Evolutionary conservation across 805 yeast species (phyloP), one percentile per base, ranked within the genome.

Genomic region (Kazachstania africana): DNA sequence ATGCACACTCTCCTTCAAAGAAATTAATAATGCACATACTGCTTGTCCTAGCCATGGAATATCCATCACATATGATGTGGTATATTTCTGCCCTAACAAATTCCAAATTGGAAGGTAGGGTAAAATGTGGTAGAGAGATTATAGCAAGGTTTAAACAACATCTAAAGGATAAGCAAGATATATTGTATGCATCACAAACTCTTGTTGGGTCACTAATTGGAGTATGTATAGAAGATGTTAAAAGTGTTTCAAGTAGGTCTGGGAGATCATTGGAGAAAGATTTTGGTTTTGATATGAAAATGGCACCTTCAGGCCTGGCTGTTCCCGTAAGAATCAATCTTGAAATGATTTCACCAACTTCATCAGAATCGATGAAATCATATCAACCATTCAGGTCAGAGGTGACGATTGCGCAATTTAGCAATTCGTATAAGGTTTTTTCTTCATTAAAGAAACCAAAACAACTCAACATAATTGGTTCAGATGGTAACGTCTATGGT

Each of bases 61-160:
- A 84, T 50, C 95, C 96, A 0, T 68, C 72, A 12, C 88, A 83
- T 38, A 73, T 87, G 14, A 59, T 91, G n/a, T 91, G 96, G 93
- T 53, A 55, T 36, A 39, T 56, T 12, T 72, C 78, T 8, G 72
- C 82, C 1, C 77, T 82, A 40, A 59, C 66, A 4, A 74, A 76
- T 33, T 82, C 94, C 0, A 61, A 58, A 2, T 63, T 66, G 16
- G 39, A 53, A 9, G 65, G 62, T 12, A 59, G 83, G 41, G 57
- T 59, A 3, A 43, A 49, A 12, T 55, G 65, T 31, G 81, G 77
- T 10, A 56, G 52, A 16, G 55, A 55, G 20, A 65, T 77, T 18
- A 43, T 69, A 19, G 62, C 53, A 16, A 53, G 47, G 5, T 47
- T 55, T 32, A 38, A 32, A 22, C 34, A 40, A 22, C 36, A 34